Evolutionary conservation across 306 rosid genomes (phyloP).

Genomic region (Prunus campanulata): DNA sequence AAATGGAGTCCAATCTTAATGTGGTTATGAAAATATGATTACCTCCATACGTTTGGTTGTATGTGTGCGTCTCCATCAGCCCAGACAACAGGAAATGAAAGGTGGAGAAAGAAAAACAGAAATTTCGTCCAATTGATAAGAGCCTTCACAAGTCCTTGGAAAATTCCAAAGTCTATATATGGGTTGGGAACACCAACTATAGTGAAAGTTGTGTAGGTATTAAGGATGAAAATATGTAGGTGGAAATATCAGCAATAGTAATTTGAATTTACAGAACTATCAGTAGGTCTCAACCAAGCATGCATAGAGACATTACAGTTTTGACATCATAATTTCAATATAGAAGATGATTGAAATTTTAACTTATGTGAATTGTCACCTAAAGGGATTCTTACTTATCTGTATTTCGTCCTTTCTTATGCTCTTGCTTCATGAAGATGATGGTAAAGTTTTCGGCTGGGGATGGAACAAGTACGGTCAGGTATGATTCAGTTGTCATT

Average conservation of each 20-base stretch:
- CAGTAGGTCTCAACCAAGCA: neutral
- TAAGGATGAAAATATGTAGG: neutral
- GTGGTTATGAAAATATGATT: neutral
- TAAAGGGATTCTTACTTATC: neutral
- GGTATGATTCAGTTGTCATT: constrained; percentile 37
- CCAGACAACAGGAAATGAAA: neutral
- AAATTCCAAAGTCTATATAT: neutral
- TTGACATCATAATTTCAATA: neutral
- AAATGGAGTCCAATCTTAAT: neutral
- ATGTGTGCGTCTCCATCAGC: neutral
- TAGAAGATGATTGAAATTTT: neutral
- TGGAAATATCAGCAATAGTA: neutral
- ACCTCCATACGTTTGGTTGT: neutral
- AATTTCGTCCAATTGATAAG: neutral
- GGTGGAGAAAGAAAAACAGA: neutral
- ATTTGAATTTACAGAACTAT: neutral
- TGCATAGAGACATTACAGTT: neutral
- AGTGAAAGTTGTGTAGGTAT: neutral
- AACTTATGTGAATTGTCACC: neutral
- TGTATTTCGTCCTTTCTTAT: constrained; percentile 1
- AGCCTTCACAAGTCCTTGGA: neutral
- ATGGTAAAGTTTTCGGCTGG: constrained; percentile 87
- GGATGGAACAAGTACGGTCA: constrained; percentile 99
- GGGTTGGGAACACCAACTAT: neutral
- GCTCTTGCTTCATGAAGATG: constrained; percentile 46